Conservation (phyloP, 495 filamentous ascomycete genomes). For the Platismatia glauca region DNA sequence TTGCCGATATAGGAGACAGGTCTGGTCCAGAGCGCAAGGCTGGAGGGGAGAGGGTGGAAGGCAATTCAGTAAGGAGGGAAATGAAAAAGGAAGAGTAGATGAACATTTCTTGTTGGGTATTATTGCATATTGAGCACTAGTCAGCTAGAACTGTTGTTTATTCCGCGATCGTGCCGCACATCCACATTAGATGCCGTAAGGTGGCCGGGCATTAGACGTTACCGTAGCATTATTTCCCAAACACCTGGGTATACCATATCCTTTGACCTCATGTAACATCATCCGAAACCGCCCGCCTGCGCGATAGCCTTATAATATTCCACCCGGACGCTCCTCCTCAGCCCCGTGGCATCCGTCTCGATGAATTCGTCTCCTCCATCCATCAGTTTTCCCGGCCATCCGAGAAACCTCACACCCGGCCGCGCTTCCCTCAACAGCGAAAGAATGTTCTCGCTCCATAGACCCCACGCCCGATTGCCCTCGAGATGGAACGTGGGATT, state of each 20-base stretch:
- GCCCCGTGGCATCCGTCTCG: not conserved
- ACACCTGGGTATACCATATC: conserved; percentile 9
- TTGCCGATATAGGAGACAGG: conserved; percentile 51
- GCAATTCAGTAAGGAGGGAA: not conserved
- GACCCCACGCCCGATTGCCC: conserved; percentile 49
- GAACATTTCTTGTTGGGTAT: not conserved
- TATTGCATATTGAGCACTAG: not conserved
- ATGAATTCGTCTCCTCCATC: conserved; percentile 14
- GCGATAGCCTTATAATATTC: conserved; percentile 15
- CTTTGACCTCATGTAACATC: not conserved
- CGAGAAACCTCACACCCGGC: conserved; percentile 46
- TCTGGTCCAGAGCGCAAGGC: not conserved
- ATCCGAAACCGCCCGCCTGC: conserved; percentile 4
- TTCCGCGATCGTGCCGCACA: not conserved
- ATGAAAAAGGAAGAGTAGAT: not conserved
- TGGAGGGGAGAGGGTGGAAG: not conserved
- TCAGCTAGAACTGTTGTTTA: not conserved
- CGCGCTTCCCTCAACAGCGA: conserved; percentile 43
- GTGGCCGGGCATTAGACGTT: not conserved
- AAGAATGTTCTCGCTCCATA: conserved; percentile 61
- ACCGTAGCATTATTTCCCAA: not conserved
- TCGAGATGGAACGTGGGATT: conserved; percentile 59
- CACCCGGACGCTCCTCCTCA: conserved; percentile 12
- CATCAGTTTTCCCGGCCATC: conserved; percentile 46
- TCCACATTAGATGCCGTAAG: not conserved